phyloP scores from a whole-genome alignment of 2,329 filamentous ascomycete species.

The Alternaria novae-zelandiae region DNA sequence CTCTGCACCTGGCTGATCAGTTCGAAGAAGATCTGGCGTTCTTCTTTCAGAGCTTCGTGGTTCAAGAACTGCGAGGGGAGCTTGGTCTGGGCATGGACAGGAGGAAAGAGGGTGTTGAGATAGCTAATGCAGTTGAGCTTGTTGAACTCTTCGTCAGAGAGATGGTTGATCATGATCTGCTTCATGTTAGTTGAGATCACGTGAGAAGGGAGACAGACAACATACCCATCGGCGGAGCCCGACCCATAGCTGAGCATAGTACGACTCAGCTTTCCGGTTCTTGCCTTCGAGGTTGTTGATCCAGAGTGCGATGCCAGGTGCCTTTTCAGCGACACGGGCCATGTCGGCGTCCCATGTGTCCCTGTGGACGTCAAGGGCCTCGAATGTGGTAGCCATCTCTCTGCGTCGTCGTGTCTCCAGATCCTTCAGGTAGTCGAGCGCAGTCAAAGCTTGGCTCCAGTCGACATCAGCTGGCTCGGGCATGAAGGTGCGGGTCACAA shows the following conservation, averaged over 20 bases:
- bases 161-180: conserved; percentile 69
- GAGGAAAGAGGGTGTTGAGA: conserved; percentile 71
- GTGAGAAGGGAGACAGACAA: conserved; percentile 1
- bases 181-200: conserved; percentile 9
- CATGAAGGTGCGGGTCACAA: conserved; percentile 66
- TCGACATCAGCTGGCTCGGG: conserved; percentile 64
- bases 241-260: conserved; percentile 67
- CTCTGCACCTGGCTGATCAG: conserved; percentile 66
- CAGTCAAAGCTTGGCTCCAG: conserved; percentile 69
- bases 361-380: conserved; percentile 59
- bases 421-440: conserved; percentile 70
- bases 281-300: conserved; percentile 57
- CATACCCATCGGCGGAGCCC: conserved; percentile 69
- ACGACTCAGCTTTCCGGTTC: conserved; percentile 44
- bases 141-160: conserved; percentile 67
- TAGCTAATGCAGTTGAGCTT: conserved; percentile 71
- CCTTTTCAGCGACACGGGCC: conserved; percentile 57
- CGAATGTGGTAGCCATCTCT: conserved; percentile 62
- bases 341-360: conserved; percentile 55
- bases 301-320: conserved; percentile 64
- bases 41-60: conserved; percentile 58
- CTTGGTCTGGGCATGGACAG: conserved; percentile 49
- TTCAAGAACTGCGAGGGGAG: conserved; percentile 61
- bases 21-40: conserved; percentile 68
- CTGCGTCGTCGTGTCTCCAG: conserved; percentile 65